Evolutionary conservation across 2,329 filamentous ascomycete genomes (phyloP).

Genomic region (Hypoxylon sp.): DNA sequence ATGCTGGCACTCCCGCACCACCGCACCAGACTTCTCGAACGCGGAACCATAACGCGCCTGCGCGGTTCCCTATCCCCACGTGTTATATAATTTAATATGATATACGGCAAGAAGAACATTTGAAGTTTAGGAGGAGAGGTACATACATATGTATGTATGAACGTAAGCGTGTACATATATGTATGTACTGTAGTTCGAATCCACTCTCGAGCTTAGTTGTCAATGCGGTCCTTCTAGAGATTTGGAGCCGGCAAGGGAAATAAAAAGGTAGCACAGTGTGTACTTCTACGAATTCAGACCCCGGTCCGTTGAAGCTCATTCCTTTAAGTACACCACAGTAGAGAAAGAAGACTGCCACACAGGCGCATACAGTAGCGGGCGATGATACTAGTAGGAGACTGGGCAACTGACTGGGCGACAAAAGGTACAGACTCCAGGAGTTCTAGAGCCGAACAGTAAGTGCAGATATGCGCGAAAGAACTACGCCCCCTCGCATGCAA

Average conservation of each 20-base stretch:
- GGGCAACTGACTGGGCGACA: slow-evolving; percentile 5
- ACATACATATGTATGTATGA: neutral
- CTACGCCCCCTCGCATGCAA: slow-evolving; percentile 46
- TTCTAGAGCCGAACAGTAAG: slow-evolving; percentile 44
- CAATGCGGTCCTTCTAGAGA: slow-evolving; percentile 21
- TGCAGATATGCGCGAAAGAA: slow-evolving; percentile 48
- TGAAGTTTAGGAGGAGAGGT: neutral
- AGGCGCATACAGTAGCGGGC: slow-evolving; percentile 35
- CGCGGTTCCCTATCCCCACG: slow-evolving; percentile 41
- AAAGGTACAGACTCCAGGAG: slow-evolving; percentile 36
- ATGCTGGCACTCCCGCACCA: slow-evolving; percentile 44
- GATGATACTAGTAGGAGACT: slow-evolving; percentile 35
- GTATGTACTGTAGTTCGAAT: slow-evolving; percentile 13
- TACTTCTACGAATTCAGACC: slow-evolving; percentile 24
- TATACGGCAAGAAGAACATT: slow-evolving; percentile 22
- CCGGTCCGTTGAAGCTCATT: slow-evolving; percentile 28
- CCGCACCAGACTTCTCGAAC: slow-evolving; percentile 31
- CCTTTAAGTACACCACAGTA: slow-evolving; percentile 25
- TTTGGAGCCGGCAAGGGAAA: slow-evolving; percentile 27
- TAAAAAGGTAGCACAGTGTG: slow-evolving; percentile 45
- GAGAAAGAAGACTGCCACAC: slow-evolving; percentile 31
- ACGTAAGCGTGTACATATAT: neutral
- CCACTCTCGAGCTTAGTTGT: slow-evolving; percentile 23
- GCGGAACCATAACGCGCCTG: slow-evolving; percentile 36
- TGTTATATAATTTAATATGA: slow-evolving; percentile 30